These are phyloP conservation scores for Avena atlantica DNA, from an alignment of 176 grass and related monocot genomes.

Conservation along the genomic window DNA sequence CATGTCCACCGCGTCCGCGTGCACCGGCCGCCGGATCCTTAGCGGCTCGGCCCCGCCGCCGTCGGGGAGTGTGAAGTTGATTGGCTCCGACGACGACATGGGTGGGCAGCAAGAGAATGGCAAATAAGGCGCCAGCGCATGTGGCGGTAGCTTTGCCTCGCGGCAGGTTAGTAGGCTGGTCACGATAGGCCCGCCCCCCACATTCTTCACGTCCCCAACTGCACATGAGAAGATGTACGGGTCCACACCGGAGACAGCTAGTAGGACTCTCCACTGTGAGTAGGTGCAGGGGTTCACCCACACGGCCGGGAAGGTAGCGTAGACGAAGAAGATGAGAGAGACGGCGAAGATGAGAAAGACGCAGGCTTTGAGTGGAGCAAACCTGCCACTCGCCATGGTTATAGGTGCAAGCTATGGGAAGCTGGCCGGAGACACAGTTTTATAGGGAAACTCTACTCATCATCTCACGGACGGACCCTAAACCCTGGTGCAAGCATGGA, in stretches of 20 bases:
- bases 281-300: not conserved
- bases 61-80: constrained; percentile 47
- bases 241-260: constrained; percentile 20
- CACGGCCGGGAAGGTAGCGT: not conserved
- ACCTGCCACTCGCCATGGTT: no score
- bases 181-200: constrained; percentile 15
- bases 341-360: constrained; percentile 1
- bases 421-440: no score
- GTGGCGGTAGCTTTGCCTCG: not conserved
- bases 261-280: not conserved
- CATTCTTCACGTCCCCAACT: no score
- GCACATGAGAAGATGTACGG: not conserved
- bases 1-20: constrained; percentile 40
- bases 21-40: constrained; percentile 41
- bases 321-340: not conserved
- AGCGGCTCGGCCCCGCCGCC: constrained; percentile 8
- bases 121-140: constrained; percentile 18
- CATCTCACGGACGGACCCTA: no score
- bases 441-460: no score
- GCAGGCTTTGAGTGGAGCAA: not conserved
- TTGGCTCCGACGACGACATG: not conserved
- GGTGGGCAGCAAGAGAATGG: constrained; percentile 45
- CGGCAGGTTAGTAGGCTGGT: constrained; percentile 26
- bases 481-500: no score
- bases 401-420: no score